These are phyloP conservation scores for Vitis hybrid DNA, from an alignment of 177 flowering plant species.

Conservation along the genomic window DNA sequence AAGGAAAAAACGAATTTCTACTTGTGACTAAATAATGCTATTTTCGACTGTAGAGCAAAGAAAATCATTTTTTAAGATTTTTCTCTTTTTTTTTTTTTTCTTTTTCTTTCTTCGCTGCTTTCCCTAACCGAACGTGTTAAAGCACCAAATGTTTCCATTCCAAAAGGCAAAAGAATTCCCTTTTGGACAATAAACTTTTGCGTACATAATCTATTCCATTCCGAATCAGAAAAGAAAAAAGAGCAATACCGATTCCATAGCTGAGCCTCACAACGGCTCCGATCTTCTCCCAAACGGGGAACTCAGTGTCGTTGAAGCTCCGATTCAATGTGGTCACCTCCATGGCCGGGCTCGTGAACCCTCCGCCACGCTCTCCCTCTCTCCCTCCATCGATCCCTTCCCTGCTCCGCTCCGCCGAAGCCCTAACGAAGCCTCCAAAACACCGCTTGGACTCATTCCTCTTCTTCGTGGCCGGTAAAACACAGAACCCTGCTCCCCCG, in stretches of 20 bases:
- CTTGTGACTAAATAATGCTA: no score
- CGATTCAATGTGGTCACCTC: constrained; percentile 69
- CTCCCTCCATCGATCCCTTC: constrained; percentile 37
- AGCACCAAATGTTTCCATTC: no score
- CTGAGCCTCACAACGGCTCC: constrained; percentile 91
- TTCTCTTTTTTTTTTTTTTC: no score
- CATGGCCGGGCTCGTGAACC: constrained; percentile 51
- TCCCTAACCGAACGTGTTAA: no score
- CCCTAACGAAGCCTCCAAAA: constrained; percentile 28
- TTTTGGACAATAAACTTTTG: no score
- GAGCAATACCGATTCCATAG: constrained; percentile 77
- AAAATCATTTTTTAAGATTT: no score
- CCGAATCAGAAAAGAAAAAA: background rate
- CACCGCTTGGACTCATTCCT: constrained; percentile 10
- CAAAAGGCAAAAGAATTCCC: no score
- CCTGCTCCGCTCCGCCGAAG: constrained; percentile 46
- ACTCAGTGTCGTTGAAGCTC: constrained; percentile 60
- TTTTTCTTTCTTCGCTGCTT: no score
- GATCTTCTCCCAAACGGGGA: constrained; percentile 89
- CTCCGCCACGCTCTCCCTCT: constrained; percentile 25
- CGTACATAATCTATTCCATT: background rate
- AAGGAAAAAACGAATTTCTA: no score
- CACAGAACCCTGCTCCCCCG: constrained; percentile 7
- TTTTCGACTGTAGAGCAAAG: no score
- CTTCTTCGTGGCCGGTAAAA: constrained; percentile 12